Conservation (phyloP, 2,329 filamentous ascomycete genomes). For the Beauveria asiatica region DNA sequence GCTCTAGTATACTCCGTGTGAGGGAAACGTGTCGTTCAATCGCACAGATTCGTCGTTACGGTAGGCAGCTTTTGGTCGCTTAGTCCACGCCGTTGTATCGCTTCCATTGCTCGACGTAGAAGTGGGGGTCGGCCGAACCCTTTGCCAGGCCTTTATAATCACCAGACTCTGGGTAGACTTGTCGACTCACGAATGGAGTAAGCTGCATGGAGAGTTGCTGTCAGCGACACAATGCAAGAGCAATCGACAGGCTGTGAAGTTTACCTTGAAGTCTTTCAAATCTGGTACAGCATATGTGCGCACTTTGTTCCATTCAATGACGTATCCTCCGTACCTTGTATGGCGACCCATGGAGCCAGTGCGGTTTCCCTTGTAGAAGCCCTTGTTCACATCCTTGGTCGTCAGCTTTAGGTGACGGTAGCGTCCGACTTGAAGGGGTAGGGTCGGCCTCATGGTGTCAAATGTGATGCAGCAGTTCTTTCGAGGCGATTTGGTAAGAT, state of each 20-base stretch:
- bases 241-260: neutral
- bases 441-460: constrained; percentile 53
- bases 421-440: constrained; percentile 52
- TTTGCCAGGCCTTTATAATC: constrained; percentile 42
- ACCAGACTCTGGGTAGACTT: constrained; percentile 44
- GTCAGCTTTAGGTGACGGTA: constrained; percentile 73
- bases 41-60: neutral
- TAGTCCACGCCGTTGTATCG: constrained; percentile 54
- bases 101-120: constrained; percentile 61
- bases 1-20: neutral
- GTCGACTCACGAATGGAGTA: constrained; percentile 66
- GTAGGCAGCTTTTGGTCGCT: constrained; percentile 13
- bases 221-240: neutral
- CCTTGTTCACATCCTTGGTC: constrained; percentile 86
- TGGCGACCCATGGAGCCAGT: constrained; percentile 81
- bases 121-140: constrained; percentile 52
- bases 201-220: constrained; percentile 42
- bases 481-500: neutral
- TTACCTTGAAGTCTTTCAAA: constrained; percentile 63
- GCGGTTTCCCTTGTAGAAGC: constrained; percentile 95
- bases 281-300: constrained; percentile 80
- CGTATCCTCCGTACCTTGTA: constrained; percentile 75
- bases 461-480: neutral
- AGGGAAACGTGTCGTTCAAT: neutral
- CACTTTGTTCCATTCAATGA: constrained; percentile 79